Percentiles rank a stretch among this genome's conserved stretches.
These are phyloP conservation scores for Microsporum ferrugineum DNA, from an alignment of 2,329 filamentous ascomycete genomes.

Conservation along the genomic window DNA sequence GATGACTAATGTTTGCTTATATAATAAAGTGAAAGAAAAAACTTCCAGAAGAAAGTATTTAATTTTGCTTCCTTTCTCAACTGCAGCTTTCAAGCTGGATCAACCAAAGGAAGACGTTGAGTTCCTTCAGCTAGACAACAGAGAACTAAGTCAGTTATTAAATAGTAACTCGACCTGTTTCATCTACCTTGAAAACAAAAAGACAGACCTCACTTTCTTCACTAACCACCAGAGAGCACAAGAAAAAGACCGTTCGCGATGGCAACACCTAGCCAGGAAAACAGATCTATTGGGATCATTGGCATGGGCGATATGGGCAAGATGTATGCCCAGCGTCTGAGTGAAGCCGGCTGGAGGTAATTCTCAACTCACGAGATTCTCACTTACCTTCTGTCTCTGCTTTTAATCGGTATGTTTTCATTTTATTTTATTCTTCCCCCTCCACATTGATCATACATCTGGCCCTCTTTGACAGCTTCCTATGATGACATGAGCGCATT, in stretches of 20 bases:
- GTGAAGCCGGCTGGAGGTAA: constrained; percentile 95
- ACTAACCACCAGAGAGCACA: background rate
- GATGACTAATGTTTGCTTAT: background rate
- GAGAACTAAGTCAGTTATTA: background rate
- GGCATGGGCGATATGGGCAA: constrained; percentile 99
- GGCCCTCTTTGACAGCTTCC: constrained; percentile 15
- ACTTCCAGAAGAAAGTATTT: background rate
- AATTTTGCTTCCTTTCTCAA: background rate
- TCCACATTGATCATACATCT: background rate
- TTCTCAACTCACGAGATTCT: constrained; percentile 18
- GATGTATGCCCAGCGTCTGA: constrained; percentile 88
- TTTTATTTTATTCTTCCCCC: constrained; percentile 11
- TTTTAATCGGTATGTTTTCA: constrained; percentile 8
- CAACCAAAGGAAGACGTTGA: background rate
- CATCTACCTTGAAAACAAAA: background rate
- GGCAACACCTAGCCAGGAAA: constrained; percentile 29
- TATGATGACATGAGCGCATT: constrained; percentile 99
- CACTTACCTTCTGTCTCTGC: background rate
- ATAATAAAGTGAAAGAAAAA: background rate
- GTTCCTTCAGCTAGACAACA: background rate
- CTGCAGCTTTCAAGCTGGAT: background rate
- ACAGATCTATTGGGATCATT: constrained; percentile 80
- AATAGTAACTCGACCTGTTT: background rate
- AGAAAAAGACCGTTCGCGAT: background rate
- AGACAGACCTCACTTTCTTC: no score